Evolutionary conservation across 208 protist genomes (phyloP), one percentile per base, ranked within the genome.

Genomic region (Herpetomonas muscarum): DNA sequence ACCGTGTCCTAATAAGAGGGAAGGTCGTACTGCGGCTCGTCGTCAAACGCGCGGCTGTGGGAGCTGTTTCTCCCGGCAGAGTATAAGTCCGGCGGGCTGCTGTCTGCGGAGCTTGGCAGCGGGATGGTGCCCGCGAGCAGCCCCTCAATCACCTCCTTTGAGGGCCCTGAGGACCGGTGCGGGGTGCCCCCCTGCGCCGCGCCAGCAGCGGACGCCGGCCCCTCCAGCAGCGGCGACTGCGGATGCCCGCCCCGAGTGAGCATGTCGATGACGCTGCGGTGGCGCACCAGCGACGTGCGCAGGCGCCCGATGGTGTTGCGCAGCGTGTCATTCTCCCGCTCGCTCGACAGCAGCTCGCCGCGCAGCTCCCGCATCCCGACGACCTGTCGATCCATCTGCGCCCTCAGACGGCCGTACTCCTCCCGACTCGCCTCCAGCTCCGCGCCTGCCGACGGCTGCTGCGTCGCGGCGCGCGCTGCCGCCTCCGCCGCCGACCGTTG

Each of bases 181-280:
- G 2, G 42, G 36, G 28, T 29, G 32, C 6, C 41, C 37, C 48
- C 34, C 34, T 39, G 9, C 34, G 34, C 34, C 13, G 6, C 9
- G 34, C 13, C n/a, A n/a, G n/a, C n/a, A n/a, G n/a, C n/a, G n/a
- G n/a, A n/a, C n/a, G n/a, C n/a, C n/a, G n/a, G n/a, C n/a, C n/a
- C n/a, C 13, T 6, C 9, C 13, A 13, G 34, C 15, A 19, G 41
- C 7, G 41, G 41, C 44, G 63, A 39, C 29, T 29, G 55, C 12
- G 19, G 37, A 1, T 30, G 49, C 4, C 52, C 63, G 53, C 53
- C 45, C 7, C 72, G 70, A 26, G 65, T 66, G 4, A 83, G 64
- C 12, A 85, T 24, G 24, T 85, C 74, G 24, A 85, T 70, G 3
- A 77, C 78, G 25, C 66, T 70, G 47, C 78, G 73, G 66, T 85